phyloP scores from a whole-genome alignment of 2,329 filamentous ascomycete species.

The Fusarium subglutinans region DNA sequence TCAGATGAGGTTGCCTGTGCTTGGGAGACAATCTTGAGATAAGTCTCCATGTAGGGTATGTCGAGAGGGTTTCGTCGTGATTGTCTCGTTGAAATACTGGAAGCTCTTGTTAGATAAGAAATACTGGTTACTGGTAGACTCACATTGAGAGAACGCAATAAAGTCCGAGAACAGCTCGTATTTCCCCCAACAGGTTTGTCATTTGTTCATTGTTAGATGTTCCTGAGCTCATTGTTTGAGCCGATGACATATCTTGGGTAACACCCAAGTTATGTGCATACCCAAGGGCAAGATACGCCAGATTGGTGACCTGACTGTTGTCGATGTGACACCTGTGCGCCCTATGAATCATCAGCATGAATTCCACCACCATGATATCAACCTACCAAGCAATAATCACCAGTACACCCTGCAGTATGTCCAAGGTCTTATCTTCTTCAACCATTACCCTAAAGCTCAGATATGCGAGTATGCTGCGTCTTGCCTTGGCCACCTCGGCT shows the following conservation, averaged over 20 bases:
- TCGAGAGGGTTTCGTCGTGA: conserved; percentile 47
- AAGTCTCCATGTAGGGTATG: conserved; percentile 47
- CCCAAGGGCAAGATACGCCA: conserved; percentile 53
- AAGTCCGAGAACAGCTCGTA: conserved; percentile 51
- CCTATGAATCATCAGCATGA: conserved; percentile 38
- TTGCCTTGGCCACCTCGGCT: conserved; percentile 50
- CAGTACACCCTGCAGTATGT: conserved; percentile 58
- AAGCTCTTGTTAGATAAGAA: not conserved
- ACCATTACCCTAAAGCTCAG: conserved; percentile 54
- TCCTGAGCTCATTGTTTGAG: conserved; percentile 9
- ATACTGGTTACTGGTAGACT: conserved; percentile 14
- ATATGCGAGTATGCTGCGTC: conserved; percentile 53
- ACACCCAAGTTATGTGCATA: conserved; percentile 54
- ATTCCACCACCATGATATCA: no score
- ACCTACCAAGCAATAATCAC: conserved; percentile 57
- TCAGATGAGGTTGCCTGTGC: conserved; percentile 43
- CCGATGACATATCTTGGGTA: conserved; percentile 25
- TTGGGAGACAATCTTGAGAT: conserved; percentile 44
- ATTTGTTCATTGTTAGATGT: conserved; percentile 30
- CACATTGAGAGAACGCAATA: conserved; percentile 53
- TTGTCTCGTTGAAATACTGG: conserved; percentile 51
- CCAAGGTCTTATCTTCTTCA: conserved; percentile 52
- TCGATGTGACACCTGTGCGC: conserved; percentile 48
- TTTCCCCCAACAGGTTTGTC: conserved; percentile 49
- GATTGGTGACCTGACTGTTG: conserved; percentile 48